Percentiles rank a stretch among this genome's conserved stretches.
Evolutionary conservation across 768 basidiomycete species (phyloP).

Genomic region (Agrocybe pediades): DNA sequence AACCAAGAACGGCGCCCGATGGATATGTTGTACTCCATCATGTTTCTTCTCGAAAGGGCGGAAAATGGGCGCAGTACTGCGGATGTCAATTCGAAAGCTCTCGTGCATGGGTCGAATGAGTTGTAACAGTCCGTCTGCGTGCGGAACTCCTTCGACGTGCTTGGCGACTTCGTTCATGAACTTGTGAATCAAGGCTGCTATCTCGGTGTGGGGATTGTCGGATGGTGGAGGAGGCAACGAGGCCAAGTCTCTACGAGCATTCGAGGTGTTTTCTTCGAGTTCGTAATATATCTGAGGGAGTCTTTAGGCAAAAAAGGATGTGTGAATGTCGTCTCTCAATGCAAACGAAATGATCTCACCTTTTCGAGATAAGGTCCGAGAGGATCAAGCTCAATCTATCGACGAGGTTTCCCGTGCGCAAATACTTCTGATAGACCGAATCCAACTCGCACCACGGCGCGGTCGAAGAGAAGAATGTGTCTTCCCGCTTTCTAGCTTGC

Average conservation of each 20-base stretch:
- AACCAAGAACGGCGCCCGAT: constrained; percentile 17
- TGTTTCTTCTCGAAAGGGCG: constrained; percentile 40
- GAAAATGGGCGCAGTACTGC: constrained; percentile 58
- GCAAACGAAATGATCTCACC: constrained; percentile 36
- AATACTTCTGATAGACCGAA: constrained; percentile 44
- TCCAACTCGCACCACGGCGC: constrained; percentile 60
- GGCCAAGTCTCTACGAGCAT: constrained; percentile 32
- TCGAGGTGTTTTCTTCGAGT: constrained; percentile 44
- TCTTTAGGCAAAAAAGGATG: constrained; percentile 39
- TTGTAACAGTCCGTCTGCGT: constrained; percentile 55
- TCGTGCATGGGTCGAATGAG: constrained; percentile 49
- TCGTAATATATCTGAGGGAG: constrained; percentile 65
- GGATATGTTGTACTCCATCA: constrained; percentile 11
- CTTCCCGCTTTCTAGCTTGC: constrained; percentile 58
- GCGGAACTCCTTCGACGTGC: constrained; percentile 55
- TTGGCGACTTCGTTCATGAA: constrained; percentile 49
- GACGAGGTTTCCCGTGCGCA: constrained; percentile 60
- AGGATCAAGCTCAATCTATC: constrained; percentile 59
- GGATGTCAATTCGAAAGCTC: constrained; percentile 48
- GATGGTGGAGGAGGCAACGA: constrained; percentile 55
- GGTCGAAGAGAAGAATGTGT: constrained; percentile 53
- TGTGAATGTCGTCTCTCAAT: not conserved
- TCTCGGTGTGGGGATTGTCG: constrained; percentile 53
- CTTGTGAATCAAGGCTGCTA: constrained; percentile 44
- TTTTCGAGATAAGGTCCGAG: constrained; percentile 60